Base-by-base conservation (phyloP, 345 rosid genomes). In the Aegle marmelos region DNA sequence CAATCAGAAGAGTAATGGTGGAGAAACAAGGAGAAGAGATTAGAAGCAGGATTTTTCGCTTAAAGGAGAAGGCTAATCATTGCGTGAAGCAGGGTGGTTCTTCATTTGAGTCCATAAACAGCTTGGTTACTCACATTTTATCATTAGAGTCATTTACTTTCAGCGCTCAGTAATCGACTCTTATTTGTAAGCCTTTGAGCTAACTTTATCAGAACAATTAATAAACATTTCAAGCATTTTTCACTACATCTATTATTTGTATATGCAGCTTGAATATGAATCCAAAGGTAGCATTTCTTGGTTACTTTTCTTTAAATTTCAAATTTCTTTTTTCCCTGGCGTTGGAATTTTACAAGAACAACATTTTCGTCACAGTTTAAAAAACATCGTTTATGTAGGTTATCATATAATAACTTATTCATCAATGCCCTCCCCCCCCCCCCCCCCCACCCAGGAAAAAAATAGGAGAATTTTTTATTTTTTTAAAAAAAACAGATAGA, bases 11-110 rank as follows among this genome's bases (percentile, higher is more conserved):
- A 68, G 17, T 85, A 1, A 28, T 82, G 81, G 48, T 6, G 56
- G 80, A 58, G 9, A 79, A 75, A 28, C 80, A 82, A 72, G 91
- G 87, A 45, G 59, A 75, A 39, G 79, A 60, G 75, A 79, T 86
- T 50, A 74, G 80, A 75, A 62, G 62, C 17, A 76, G 79, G 64
- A 79, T 72, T 1, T 45, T 72, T 62, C 9, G 24, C 14, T 64
- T 85, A 25, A 65, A 78, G 71, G 82, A 83, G 57, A 64, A 57
- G 68, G 80, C 79, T 17, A 50, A 70, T 28, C 39, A 7, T 59
- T 73, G 79, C 63, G 17, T 78, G 56, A 69, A 30, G 16, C 27
- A 73, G n/a, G 75, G 76, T 25, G 83, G 86, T 41, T 76, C 83
- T 70, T 81, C 86, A 21, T 22, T n/a, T 13, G 63, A 77, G 28